These are phyloP conservation scores for Penicillium fimorum DNA, from an alignment of 495 filamentous ascomycete species.

Conservation along the genomic window DNA sequence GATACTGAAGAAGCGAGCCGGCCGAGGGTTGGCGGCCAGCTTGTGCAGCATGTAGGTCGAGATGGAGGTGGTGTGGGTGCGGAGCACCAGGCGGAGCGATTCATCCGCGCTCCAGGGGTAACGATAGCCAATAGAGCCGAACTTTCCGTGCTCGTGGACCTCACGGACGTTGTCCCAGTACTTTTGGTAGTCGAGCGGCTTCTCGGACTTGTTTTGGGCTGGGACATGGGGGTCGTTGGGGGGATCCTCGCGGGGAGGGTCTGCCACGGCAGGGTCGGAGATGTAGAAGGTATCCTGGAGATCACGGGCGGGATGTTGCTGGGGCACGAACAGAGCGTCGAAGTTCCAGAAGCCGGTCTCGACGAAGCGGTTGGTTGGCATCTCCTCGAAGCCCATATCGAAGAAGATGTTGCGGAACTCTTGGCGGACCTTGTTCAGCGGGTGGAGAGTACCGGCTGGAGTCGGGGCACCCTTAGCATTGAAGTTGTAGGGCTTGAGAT, in stretches of 20 bases:
- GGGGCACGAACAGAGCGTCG: conserved; percentile 92
- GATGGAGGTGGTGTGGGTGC: conserved; percentile 93
- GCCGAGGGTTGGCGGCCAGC: conserved; percentile 73
- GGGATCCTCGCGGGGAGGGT: conserved; percentile 72
- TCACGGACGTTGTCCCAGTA: conserved; percentile 85
- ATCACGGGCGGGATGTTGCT: conserved; percentile 95
- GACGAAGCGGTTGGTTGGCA: conserved; percentile 65
- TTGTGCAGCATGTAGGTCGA: conserved; percentile 86
- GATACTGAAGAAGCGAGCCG: conserved; percentile 94
- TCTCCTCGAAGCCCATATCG: conserved; percentile 60
- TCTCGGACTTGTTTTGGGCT: conserved; percentile 37
- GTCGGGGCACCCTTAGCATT: conserved; percentile 80
- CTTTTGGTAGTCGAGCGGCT: conserved; percentile 66
- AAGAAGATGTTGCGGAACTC: conserved; percentile 99
- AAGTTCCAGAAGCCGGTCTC: conserved; percentile 99
- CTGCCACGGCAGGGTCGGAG: conserved; percentile 76
- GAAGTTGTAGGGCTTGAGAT: conserved; percentile 98
- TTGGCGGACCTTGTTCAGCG: conserved; percentile 87
- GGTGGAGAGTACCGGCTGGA: conserved; percentile 83
- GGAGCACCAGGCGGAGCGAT: conserved; percentile 81
- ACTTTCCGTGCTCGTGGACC: conserved; percentile 84
- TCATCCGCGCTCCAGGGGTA: conserved; percentile 93
- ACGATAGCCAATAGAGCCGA: conserved; percentile 90
- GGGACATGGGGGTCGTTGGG: conserved; percentile 39
- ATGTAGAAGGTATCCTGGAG: conserved; percentile 98